Base-by-base conservation (phyloP, 2,329 filamentous ascomycete species). In the Beauveria bassiana region DNA sequence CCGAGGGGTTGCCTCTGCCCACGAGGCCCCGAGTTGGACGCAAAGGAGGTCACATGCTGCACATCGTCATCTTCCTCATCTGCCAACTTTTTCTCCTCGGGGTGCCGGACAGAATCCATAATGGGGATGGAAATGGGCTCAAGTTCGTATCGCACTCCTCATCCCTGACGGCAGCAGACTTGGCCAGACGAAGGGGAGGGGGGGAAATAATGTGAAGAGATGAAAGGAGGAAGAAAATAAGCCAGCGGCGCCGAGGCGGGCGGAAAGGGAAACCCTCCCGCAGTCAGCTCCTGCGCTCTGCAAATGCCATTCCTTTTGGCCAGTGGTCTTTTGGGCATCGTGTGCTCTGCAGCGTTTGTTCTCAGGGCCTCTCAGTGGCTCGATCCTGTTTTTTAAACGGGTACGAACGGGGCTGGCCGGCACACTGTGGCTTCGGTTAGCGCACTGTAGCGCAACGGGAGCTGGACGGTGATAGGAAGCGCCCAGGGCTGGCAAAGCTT, bases 391-490 rank as follows among this genome's bases (percentile, higher is more conserved):
- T 46, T 22, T 42, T 20, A 18, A 22, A 38, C 49, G 28, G 28
- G 49, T 14, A 24, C 24, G 24, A 42, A 42, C 28, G 22, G 56
- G 56, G 46, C 18, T 28, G 20, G 34, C 8, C 18, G 22, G 56
- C 55, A 58, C 43, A 22, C 46, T 22, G 51, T 61, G 58, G 58
- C 58, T 61, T 53, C 58, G 12, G 40, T 60, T 54, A 59, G 57
- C 53, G 57, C 57, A 10, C 24, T 31, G 28, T 59, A 61, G 58
- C 50, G 58, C 43, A 47, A 34, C 50, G 40, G 56, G 26, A 47
- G 58, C 58, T 49, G 50, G 28, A 46, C 58, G 50, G 40, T 61
- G 58, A 61, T 61, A 61, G 58, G 58, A 54, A 54, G 50, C 58
- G 8, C 42, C 31, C 20, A 45, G 58, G 58, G 58, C 50, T 12